Conservation (phyloP, 2,329 filamentous ascomycete species). For the Magnaporthiopsis incrustans region DNA sequence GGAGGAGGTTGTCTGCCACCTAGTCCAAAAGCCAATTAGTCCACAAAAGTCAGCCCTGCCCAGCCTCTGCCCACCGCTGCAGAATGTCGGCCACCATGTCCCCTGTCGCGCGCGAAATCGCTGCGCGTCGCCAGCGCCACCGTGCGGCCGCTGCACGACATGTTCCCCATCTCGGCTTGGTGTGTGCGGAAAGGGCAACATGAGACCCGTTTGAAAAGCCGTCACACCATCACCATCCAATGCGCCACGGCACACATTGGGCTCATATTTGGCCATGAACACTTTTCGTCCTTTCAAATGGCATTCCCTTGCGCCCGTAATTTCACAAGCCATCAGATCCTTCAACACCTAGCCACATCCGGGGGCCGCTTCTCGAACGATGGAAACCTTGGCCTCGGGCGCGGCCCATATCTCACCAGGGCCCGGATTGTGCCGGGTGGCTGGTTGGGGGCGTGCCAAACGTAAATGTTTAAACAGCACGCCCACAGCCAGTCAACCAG, state of each 20-base stretch:
- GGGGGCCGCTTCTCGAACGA: neutral
- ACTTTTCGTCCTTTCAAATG: neutral
- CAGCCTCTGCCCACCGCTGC: neutral
- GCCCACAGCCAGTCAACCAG: neutral
- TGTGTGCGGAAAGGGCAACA: neutral
- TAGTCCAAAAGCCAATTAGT: too few relatives aligned
- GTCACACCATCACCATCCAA: neutral
- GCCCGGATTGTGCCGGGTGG: neutral
- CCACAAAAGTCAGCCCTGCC: too few relatives aligned
- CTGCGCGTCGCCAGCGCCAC: neutral
- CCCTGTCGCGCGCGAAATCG: neutral
- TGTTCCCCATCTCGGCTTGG: neutral
- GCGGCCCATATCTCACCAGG: neutral
- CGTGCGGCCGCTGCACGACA: neutral
- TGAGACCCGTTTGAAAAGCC: neutral
- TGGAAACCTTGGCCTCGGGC: neutral
- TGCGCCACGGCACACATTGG: neutral
- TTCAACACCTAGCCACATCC: neutral
- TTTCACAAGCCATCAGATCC: neutral
- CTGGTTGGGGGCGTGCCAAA: neutral
- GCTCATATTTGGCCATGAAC: neutral
- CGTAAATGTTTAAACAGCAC: neutral
- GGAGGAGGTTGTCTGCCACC: too few relatives aligned
- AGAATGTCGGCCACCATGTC: neutral
- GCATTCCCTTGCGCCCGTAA: too few relatives aligned